Evolutionary conservation across 352 stramenopile species (phyloP).

Genomic region (Pythium pyrilobum): DNA sequence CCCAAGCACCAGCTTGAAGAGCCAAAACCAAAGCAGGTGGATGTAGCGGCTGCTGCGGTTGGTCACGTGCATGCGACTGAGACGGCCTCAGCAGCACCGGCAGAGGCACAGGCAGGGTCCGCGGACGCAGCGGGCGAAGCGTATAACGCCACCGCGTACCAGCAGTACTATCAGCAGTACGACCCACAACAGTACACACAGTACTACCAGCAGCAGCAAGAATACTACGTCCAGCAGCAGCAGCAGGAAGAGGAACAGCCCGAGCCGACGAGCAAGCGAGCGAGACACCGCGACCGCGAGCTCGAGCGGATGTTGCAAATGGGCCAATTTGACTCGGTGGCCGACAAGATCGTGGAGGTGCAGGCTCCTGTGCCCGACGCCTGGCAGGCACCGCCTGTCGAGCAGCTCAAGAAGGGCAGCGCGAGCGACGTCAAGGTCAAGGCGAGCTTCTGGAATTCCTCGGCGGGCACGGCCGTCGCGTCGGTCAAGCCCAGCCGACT

Average conservation of each 20-base stretch:
- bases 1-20: conserved; percentile 42
- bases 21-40: conserved; percentile 1
- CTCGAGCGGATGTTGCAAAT: conserved; percentile 66
- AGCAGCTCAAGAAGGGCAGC: conserved; percentile 20
- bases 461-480: conserved; percentile 40
- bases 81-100: background rate
- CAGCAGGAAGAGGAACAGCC: conserved; percentile 26
- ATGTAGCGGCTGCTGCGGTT: too few species aligned
- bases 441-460: conserved; percentile 71
- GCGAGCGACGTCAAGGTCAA: conserved; percentile 45
- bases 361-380: conserved; percentile 37
- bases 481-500: conserved; percentile 62
- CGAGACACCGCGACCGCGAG: conserved; percentile 52
- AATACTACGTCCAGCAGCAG: conserved; percentile 26
- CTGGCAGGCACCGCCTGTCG: conserved; percentile 42
- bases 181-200: conserved; percentile 19
- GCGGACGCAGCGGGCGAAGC: background rate
- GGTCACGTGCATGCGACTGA: too few species aligned
- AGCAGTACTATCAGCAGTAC: conserved; percentile 33
- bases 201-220: conserved; percentile 28
- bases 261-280: conserved; percentile 48
- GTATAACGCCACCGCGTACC: conserved; percentile 25
- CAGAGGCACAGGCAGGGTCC: background rate
- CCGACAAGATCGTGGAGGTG: conserved; percentile 60
- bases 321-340: conserved; percentile 55